Percentiles rank a stretch among this genome's conserved stretches.
phyloP scores from a whole-genome alignment of 1,284 basidiomycete genomes.

The Ustilago shanxiensis region DNA sequence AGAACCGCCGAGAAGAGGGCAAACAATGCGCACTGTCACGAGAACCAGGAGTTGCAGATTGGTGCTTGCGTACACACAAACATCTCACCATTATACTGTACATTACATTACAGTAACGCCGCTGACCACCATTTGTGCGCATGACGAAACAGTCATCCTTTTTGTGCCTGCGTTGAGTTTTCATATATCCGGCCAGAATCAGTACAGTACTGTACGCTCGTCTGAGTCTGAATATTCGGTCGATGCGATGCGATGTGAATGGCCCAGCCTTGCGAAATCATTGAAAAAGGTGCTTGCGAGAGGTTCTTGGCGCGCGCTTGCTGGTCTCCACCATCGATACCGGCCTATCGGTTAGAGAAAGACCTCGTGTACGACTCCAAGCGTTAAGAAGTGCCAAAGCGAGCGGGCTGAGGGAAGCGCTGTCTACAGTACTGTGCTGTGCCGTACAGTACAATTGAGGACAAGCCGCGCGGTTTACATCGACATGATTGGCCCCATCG shows the following conservation, averaged over 20 bases:
- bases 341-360: not conserved
- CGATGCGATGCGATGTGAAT: not conserved
- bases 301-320: not conserved
- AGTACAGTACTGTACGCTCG: too few species aligned
- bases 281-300: not conserved
- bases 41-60: too few species aligned
- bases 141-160: not conserved
- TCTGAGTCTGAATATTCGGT: constrained; percentile 1
- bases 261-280: not conserved
- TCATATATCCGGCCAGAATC: not conserved
- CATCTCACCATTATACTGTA: too few species aligned
- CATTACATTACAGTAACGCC: too few species aligned
- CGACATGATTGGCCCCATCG: constrained; percentile 11
- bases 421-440: too few species aligned
- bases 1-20: not conserved
- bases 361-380: not conserved
- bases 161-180: not conserved
- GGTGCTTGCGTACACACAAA: too few species aligned
- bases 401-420: not conserved
- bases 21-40: not conserved
- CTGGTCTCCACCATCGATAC: not conserved
- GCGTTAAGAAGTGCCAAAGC: not conserved
- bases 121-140: not conserved
- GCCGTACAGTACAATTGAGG: too few species aligned
- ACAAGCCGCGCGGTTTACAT: not conserved